These are phyloP conservation scores for Neurospora sp. DNA, from an alignment of 495 filamentous ascomycete species.

Conservation along the genomic window DNA sequence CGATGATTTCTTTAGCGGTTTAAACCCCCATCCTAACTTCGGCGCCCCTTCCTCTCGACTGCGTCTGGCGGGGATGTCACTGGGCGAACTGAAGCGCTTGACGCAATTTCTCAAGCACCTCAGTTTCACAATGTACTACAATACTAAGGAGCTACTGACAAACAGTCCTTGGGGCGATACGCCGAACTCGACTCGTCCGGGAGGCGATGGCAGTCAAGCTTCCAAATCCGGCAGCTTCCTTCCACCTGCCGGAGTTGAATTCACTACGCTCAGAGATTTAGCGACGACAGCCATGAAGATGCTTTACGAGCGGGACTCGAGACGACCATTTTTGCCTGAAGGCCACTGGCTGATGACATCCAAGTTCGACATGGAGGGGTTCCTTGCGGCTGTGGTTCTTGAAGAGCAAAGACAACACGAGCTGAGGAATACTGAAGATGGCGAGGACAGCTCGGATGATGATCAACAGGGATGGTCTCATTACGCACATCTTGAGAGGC, in stretches of 20 bases:
- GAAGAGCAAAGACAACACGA: conserved; percentile 78
- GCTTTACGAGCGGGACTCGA: conserved; percentile 90
- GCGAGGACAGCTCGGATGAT: conserved; percentile 42
- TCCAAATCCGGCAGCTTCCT: neutral
- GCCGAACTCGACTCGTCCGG: neutral
- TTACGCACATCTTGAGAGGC: conserved; percentile 28
- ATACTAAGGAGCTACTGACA: conserved; percentile 48
- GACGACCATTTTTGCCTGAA: conserved; percentile 68
- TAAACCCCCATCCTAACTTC: conserved; percentile 8
- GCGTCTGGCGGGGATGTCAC: conserved; percentile 57
- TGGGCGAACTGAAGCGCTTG: conserved; percentile 63
- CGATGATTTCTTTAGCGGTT: conserved; percentile 59
- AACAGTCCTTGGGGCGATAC: neutral
- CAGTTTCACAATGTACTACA: conserved; percentile 84
- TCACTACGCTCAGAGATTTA: conserved; percentile 68
- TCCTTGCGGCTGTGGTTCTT: conserved; percentile 74
- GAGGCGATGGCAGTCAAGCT: neutral
- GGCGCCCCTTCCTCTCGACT: conserved; percentile 19
- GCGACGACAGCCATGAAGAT: conserved; percentile 76
- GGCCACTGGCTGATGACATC: conserved; percentile 93
- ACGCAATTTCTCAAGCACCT: conserved; percentile 84
- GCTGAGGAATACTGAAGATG: conserved; percentile 31
- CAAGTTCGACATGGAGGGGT: conserved; percentile 82
- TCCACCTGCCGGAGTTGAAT: conserved; percentile 49
- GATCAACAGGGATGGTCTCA: conserved; percentile 26